Base-by-base conservation (phyloP, 805 yeast species). In the Wickerhamiella kurtzmanii region DNA sequence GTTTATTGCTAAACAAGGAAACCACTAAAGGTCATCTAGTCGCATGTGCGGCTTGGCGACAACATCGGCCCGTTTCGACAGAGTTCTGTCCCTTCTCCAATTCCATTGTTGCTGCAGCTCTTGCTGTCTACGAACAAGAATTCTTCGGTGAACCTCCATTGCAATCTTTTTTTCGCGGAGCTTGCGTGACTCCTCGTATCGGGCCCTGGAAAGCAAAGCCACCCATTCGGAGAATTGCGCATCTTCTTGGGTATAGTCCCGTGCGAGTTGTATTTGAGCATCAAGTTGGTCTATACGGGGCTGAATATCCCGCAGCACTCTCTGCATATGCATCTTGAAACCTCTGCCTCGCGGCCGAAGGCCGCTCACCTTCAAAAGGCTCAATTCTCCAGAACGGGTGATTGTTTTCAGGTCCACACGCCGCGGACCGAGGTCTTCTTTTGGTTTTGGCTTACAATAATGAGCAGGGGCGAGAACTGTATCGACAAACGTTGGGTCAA, bases 131-230 rank as follows among this genome's bases (percentile, higher is more conserved):
- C 50, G 42, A n/a, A 40, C 11, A 35, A 50, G 45, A 15, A 55
- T 48, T 17, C 56, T 51, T 18, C 56, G 48, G 25, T 48, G 54
- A 17, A 53, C 53, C 35, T 55, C 56, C 18, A 48, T 44, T 17
- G 41, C 43, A 13, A 32, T 35, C 25, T 13, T 13, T 28, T 44
- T 43, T 5, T 25, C 43, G 15, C 28, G 16, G 25, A 53, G 41
- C 6, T 13, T 16, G 2, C 17, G 38, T n/a, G 49, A 32, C 50
- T 53, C 46, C 6, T 45, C 51, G 11, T 6, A 6, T 25, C 11
- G 6, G 9, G 32, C 32, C 32, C 32, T 6, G 9, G 6, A 11
- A 25, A 25, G 17, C 25, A 11, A 48, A 43, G 41, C 16, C 46
- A 49, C 35, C 44, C 50, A 16, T 42, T 50, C 22, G 47, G 50